Evolutionary conservation across 129 eudicot species (phyloP).

Genomic region (Oenanthe sinensis): DNA sequence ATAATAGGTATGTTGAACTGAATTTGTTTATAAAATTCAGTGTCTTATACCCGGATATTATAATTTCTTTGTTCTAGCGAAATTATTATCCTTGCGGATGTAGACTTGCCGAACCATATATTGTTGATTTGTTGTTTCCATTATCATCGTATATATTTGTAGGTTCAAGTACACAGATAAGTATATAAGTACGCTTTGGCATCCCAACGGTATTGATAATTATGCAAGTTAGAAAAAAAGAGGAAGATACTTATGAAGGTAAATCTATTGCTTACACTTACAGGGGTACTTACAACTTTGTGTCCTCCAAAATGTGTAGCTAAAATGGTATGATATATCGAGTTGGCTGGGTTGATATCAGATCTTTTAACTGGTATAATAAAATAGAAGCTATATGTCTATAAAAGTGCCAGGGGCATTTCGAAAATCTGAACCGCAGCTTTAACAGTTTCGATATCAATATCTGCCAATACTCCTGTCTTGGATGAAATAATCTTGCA

Average conservation of each 20-base stretch:
- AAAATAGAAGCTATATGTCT: neutral
- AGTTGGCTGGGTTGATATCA: neutral
- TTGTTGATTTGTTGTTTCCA: too few species aligned
- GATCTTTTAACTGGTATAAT: neutral
- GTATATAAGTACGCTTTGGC: too few species aligned
- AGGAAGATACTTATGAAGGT: neutral
- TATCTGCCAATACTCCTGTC: constrained; percentile 60
- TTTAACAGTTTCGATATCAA: constrained; percentile 65
- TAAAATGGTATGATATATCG: neutral
- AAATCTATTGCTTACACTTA: neutral
- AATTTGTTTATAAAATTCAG: too few species aligned
- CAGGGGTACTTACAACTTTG: neutral
- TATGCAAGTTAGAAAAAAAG: too few species aligned
- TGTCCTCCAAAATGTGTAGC: neutral
- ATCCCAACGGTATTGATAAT: neutral
- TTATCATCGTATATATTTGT: too few species aligned
- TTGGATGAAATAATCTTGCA: constrained; percentile 64
- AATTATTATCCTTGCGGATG: too few species aligned
- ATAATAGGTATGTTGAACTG: too few species aligned
- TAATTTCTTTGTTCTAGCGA: too few species aligned
- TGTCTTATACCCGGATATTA: too few species aligned
- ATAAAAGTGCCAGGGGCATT: constrained; percentile 60
- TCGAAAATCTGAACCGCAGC: constrained; percentile 51
- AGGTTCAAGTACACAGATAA: too few species aligned
- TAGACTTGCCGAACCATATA: too few species aligned